A percentile compares a stretch with the other conserved stretches of the same genome.
Conservation (phyloP, 2,329 filamentous ascomycete species). For the Didymella keratinophila region DNA sequence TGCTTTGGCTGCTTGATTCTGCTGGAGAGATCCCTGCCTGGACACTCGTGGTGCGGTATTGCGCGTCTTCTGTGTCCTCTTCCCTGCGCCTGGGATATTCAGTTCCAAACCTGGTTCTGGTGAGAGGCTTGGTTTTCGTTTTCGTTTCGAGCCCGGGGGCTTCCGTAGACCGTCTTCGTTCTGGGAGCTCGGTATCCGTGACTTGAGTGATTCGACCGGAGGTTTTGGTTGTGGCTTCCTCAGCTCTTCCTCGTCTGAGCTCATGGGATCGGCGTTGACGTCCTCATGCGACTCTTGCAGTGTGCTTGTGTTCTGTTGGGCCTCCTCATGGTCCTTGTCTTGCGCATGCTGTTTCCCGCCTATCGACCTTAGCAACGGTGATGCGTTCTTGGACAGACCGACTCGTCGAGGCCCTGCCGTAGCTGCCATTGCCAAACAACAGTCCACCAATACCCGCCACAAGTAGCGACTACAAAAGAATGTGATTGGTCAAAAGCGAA, state of each 20-base stretch:
- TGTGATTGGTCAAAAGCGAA: neutral
- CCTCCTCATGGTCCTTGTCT: conserved; percentile 48
- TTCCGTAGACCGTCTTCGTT: neutral
- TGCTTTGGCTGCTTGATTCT: conserved; percentile 22
- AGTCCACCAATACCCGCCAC: neutral
- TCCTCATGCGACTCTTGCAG: neutral
- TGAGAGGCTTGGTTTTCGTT: conserved; percentile 14
- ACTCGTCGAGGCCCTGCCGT: neutral
- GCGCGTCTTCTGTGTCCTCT: conserved; percentile 3
- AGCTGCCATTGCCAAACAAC: conserved; percentile 19
- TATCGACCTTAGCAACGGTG: conserved; percentile 43
- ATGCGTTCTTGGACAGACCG: conserved; percentile 7
- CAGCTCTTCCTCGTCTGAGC: conserved; percentile 32
- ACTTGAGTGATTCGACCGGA: neutral
- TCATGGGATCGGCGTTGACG: conserved; percentile 33
- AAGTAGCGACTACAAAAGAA: neutral
- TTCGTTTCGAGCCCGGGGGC: conserved; percentile 1
- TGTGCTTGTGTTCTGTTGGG: neutral
- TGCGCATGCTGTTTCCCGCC: conserved; percentile 47
- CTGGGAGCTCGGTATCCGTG: neutral
- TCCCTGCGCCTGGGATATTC: neutral
- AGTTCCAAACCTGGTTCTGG: no score
- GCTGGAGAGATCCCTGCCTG: neutral
- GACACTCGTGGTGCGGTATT: conserved; percentile 1
- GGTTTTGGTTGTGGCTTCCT: neutral